Evolutionary conservation across 108 stramenopile genomes (phyloP), one percentile per base, ranked within the genome.

Genomic region (Ochromonas danica): DNA sequence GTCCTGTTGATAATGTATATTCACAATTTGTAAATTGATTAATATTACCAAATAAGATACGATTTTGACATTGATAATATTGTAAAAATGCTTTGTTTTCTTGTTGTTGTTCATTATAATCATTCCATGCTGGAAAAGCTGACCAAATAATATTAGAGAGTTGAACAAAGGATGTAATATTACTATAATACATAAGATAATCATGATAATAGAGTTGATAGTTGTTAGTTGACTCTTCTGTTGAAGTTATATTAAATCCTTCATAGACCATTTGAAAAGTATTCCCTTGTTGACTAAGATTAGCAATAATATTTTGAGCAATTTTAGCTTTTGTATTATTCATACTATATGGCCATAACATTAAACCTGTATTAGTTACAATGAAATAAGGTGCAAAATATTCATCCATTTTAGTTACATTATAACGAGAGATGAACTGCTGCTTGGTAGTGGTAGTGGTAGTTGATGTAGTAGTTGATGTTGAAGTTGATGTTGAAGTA

Each of bases 331-430:
- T 14, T 22, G 67, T 70, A 70, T 22, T 40, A 22, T 70, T 70
- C 40, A 31, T 70, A 22, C 14, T 31, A 70, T 70, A 70, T 38
- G 67, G 67, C 67, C 67, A 70, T 22, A 70, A 40, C 39, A 70
- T 40, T 40, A n/a, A n/a, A n/a, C n/a, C n/a, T n/a, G n/a, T n/a
- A n/a, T n/a, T n/a, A n/a, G 10, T 31, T 3, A 75, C 41, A 6
- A 42, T 22, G 38, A 33, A 75, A 27, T 27, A 31, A 41, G 43
- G 45, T 14, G 51, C 72, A 33, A 75, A 75, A 42, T 30, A 75
- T 33, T 75, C 51, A n/a, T 75, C 72, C 14, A 14, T 6, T 27
- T 6, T 6, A 27, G 51, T 75, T 41, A 22, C 6, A 6, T 60
- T 6, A 36, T 75, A 75, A 70, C 22, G 6, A 14, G 22, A 42